Percentiles rank a stretch among this genome's conserved stretches.
These are phyloP conservation scores for Xylaria sp. DNA, from an alignment of 2,329 filamentous ascomycete species.

Conservation along the genomic window DNA sequence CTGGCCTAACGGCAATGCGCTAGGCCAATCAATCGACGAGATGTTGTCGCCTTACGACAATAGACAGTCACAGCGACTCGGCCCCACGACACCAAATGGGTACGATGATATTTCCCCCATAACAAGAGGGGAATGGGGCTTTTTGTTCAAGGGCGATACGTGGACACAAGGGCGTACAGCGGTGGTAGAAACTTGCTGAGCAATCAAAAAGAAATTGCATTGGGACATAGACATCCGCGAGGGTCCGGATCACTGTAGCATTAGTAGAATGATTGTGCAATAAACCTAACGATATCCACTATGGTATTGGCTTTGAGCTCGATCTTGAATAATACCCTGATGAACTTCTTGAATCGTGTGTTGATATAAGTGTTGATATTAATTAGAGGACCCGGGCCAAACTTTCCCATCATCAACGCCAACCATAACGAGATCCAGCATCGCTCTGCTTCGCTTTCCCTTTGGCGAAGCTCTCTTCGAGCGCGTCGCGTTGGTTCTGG, in stretches of 20 bases:
- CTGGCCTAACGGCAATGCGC: constrained; percentile 34
- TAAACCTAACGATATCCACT: constrained; percentile 20
- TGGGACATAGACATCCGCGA: constrained; percentile 10
- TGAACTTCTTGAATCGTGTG: not conserved
- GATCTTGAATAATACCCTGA: not conserved
- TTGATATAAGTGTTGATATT: not conserved
- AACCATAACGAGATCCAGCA: constrained; percentile 85
- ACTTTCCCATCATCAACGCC: constrained; percentile 58
- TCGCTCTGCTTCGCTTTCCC: constrained; percentile 84
- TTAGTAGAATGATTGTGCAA: constrained; percentile 27
- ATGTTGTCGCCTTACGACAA: constrained; percentile 48
- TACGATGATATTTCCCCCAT: constrained; percentile 72
- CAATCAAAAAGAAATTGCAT: constrained; percentile 18
- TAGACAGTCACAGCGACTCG: constrained; percentile 49
- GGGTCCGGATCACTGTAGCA: constrained; percentile 11
- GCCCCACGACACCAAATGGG: constrained; percentile 67
- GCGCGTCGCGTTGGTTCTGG: constrained; percentile 81
- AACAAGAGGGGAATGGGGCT: constrained; percentile 72
- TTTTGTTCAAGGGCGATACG: constrained; percentile 64
- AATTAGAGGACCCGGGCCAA: not conserved
- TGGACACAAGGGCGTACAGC: constrained; percentile 59
- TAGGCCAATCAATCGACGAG: constrained; percentile 57
- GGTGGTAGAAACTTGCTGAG: constrained; percentile 64
- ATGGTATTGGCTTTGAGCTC: not conserved
- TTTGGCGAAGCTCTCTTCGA: constrained; percentile 91